Evolutionary conservation across 1,284 basidiomycete species (phyloP).

Genomic region (Singerocomus inundabilis): DNA sequence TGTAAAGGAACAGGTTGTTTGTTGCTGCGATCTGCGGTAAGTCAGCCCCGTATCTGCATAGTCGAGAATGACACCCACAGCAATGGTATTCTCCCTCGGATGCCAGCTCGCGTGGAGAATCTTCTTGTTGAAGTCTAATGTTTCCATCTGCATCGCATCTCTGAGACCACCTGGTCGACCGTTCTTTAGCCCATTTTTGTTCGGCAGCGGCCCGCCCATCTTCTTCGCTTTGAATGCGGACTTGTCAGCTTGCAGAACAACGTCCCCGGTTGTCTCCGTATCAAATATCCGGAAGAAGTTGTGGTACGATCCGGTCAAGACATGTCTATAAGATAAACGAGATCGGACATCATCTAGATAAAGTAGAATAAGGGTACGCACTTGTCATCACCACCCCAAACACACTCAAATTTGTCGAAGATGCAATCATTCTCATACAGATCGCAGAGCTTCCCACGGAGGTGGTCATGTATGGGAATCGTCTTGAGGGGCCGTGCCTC

Average conservation of each 20-base stretch:
- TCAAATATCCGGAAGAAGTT: slow-evolving; percentile 99
- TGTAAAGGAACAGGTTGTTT: slow-evolving; percentile 90
- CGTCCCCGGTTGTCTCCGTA: slow-evolving; percentile 84
- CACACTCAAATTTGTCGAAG: slow-evolving; percentile 99
- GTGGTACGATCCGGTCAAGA: slow-evolving; percentile 97
- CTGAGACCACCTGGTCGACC: slow-evolving; percentile 67
- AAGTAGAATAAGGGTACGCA: slow-evolving; percentile 45
- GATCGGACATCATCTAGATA: slow-evolving; percentile 4
- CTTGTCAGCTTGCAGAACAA: slow-evolving; percentile 98
- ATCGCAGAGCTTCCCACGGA: slow-evolving; percentile 97
- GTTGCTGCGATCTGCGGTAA: slow-evolving; percentile 81
- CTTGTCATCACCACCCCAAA: slow-evolving; percentile 95
- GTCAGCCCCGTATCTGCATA: slow-evolving; percentile 9
- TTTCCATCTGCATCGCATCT: slow-evolving; percentile 87
- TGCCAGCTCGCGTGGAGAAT: slow-evolving; percentile 98
- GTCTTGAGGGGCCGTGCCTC: slow-evolving; percentile 96
- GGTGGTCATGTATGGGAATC: slow-evolving; percentile 98
- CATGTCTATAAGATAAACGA: slow-evolving; percentile 57
- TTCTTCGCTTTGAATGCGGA: slow-evolving; percentile 99
- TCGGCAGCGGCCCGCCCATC: slow-evolving; percentile 79
- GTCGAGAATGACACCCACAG: slow-evolving; percentile 53
- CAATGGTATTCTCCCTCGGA: slow-evolving; percentile 96
- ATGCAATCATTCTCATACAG: slow-evolving; percentile 99
- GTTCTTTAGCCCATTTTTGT: slow-evolving; percentile 70
- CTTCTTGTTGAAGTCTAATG: slow-evolving; percentile 99